Conservation (phyloP, 148 eudicot species). For the Talinum fruticosum region DNA sequence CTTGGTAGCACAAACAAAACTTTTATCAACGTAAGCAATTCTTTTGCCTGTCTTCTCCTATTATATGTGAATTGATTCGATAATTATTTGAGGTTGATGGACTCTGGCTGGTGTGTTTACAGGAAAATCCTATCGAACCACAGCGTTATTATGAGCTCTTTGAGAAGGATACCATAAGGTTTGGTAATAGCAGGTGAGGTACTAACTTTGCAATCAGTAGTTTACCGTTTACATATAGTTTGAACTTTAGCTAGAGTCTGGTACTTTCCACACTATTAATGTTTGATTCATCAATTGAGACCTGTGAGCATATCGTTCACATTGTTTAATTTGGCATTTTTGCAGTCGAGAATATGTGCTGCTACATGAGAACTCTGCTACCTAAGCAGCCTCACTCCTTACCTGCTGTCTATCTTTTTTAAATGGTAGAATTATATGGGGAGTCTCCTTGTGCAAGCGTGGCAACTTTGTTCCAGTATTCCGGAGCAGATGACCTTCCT, state of each 20-base stretch:
- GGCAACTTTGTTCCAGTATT: no score
- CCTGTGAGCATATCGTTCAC: not conserved
- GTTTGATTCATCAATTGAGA: not conserved
- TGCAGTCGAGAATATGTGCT: conserved; percentile 94
- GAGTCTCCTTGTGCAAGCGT: no score
- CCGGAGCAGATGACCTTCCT: no score
- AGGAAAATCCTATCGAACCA: conserved; percentile 79
- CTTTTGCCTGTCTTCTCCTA: not conserved
- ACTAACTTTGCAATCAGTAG: not conserved
- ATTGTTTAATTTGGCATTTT: conserved; percentile 4
- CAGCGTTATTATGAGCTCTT: conserved; percentile 86
- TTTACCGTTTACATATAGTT: not conserved
- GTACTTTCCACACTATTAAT: not conserved
- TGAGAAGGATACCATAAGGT: conserved; percentile 81
- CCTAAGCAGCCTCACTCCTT: conserved; percentile 10
- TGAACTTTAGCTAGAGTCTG: not conserved
- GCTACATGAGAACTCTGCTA: conserved; percentile 74
- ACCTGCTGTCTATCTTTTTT: not conserved
- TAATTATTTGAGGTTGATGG: conserved; percentile 10
- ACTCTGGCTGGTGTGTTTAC: conserved; percentile 29
- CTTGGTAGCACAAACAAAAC: conserved; percentile 98
- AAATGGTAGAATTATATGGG: no score
- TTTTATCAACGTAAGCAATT: conserved; percentile 65
- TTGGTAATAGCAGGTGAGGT: conserved; percentile 88
- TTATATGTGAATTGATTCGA: not conserved